Conservation (phyloP, 345 rosid genomes). For the Brassica cretica region DNA sequence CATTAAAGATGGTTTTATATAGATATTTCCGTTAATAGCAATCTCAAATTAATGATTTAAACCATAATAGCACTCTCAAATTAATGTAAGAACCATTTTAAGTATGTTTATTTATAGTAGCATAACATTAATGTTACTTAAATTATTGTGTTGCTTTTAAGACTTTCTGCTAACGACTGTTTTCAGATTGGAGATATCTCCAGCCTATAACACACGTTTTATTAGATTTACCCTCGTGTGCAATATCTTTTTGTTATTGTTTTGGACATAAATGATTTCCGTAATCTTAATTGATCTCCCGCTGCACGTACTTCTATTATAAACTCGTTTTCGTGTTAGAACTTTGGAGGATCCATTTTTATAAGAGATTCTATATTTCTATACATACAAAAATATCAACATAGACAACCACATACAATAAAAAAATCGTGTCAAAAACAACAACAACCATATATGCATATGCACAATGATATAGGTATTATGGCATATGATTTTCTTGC, state of each 20-base stretch:
- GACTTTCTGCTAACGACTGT: constrained; percentile 5
- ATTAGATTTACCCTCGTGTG: constrained; percentile 40
- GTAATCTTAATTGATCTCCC: constrained; percentile 30
- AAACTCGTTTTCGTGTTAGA: constrained; percentile 18
- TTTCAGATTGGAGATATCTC: constrained; percentile 21
- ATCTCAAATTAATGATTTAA: neutral
- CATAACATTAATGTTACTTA: neutral
- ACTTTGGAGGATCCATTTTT: neutral
- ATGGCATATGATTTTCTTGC: neutral
- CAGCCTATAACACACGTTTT: constrained; percentile 41
- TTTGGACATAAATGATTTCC: constrained; percentile 14
- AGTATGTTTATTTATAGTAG: neutral
- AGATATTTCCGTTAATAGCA: neutral
- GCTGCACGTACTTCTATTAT: constrained; percentile 33
- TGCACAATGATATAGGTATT: neutral
- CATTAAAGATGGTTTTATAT: neutral
- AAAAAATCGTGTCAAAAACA: neutral
- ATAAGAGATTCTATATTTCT: constrained; percentile 9
- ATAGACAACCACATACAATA: neutral
- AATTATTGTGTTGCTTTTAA: constrained; percentile 19
- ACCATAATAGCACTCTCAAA: neutral
- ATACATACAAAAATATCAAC: constrained; percentile 15
- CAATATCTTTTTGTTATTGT: neutral
- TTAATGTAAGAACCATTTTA: neutral
- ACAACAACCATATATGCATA: neutral